Conservation (phyloP, 2,329 filamentous ascomycete genomes). For the Monilinia aucupariae region DNA sequence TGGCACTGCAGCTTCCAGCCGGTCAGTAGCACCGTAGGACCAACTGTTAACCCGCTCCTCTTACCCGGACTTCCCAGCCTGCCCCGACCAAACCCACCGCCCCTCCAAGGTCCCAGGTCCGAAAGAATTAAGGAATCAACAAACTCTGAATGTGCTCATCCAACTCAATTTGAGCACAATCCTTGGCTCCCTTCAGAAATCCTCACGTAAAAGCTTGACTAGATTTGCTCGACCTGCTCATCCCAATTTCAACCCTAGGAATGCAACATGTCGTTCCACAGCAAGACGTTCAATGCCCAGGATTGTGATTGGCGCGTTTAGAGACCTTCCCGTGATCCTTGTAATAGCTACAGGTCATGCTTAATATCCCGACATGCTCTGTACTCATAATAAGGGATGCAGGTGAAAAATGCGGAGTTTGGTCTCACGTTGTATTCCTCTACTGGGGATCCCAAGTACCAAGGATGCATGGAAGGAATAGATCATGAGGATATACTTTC, state of each 20-base stretch:
- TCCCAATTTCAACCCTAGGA: neutral
- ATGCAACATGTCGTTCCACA: neutral
- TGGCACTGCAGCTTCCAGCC: neutral
- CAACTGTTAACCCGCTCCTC: neutral
- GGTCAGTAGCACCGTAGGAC: neutral
- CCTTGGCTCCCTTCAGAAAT: neutral
- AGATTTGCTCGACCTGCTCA: neutral
- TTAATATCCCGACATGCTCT: neutral
- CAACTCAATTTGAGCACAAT: neutral
- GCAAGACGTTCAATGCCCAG: neutral
- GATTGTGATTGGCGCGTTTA: conserved; percentile 2
- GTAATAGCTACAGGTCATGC: neutral
- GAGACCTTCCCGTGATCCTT: neutral
- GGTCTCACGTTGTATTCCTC: neutral
- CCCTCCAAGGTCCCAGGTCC: neutral
- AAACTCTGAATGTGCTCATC: neutral
- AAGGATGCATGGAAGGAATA: neutral
- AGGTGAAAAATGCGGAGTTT: conserved; percentile 3
- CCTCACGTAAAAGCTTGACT: neutral
- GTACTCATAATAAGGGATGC: no score
- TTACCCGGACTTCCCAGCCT: neutral
- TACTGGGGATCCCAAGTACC: conserved; percentile 3
- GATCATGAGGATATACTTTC: neutral
- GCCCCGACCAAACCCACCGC: neutral
- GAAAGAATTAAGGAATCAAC: neutral